Conservation (phyloP, 169 alveolate species). For the Cryptosporidium baileyi region DNA sequence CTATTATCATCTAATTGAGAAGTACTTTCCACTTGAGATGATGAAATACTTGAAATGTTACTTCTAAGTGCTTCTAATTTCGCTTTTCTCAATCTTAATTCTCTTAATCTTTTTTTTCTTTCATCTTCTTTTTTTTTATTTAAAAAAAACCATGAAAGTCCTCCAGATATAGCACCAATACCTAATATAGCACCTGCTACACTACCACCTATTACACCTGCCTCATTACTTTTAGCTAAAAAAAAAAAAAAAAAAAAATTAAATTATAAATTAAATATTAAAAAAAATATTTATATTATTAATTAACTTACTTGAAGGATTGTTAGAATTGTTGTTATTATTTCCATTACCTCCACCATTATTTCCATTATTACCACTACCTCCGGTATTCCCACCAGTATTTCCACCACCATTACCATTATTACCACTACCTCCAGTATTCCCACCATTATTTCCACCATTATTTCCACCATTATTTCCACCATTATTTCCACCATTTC, state of each 20-base stretch:
- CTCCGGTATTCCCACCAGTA: neutral
- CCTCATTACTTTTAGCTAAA: neutral
- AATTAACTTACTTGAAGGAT: neutral
- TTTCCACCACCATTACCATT: neutral
- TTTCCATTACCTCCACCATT: conserved; percentile 5
- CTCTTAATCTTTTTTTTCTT: conserved; percentile 35
- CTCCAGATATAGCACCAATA: conserved; percentile 55
- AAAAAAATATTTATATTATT: too few species aligned
- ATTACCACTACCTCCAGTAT: neutral
- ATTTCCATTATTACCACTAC: neutral
- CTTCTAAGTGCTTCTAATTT: conserved; percentile 13
- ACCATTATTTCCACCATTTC: neutral
- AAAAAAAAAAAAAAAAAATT: neutral
- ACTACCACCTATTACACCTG: conserved; percentile 25
- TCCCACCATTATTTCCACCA: neutral
- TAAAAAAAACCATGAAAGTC: conserved; percentile 34
- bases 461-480: neutral
- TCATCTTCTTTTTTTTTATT: conserved; percentile 40
- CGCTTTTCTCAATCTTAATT: conserved; percentile 17
- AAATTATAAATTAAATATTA: too few species aligned
- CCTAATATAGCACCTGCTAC: conserved; percentile 48
- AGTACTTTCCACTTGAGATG: neutral
- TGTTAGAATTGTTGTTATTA: neutral
- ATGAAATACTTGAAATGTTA: neutral
- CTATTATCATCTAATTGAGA: neutral